Evolutionary conservation across 2,329 filamentous ascomycete species (phyloP).

Genomic region (Neurospora sp.): DNA sequence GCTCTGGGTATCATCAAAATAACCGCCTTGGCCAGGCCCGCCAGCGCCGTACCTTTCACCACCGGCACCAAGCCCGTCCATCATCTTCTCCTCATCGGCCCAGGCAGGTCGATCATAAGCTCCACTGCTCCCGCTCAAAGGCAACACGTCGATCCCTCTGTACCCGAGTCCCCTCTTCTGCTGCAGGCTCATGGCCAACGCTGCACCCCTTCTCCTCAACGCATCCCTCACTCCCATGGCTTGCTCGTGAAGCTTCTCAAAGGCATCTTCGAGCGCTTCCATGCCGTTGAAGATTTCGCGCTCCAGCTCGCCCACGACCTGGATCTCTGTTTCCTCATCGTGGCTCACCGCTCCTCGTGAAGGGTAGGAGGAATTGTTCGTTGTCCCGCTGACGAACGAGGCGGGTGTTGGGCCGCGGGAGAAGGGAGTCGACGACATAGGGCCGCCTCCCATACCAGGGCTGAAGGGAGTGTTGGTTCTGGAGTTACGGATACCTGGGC

Average conservation of each 20-base stretch:
- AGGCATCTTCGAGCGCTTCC: constrained; percentile 89
- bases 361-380: constrained; percentile 37
- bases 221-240: constrained; percentile 72
- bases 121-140: constrained; percentile 37
- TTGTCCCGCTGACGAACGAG: constrained; percentile 43
- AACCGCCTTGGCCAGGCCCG: background rate
- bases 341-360: constrained; percentile 60
- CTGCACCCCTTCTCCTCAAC: constrained; percentile 73
- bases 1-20: constrained; percentile 36
- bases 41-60: background rate
- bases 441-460: constrained; percentile 5
- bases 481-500: constrained; percentile 32
- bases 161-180: constrained; percentile 34
- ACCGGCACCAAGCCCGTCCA: constrained; percentile 21
- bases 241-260: constrained; percentile 79
- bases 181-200: constrained; percentile 56
- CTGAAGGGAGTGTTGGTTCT: constrained; percentile 44
- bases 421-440: constrained; percentile 14
- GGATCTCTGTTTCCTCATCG: constrained; percentile 90
- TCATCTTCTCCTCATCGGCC: constrained; percentile 29
- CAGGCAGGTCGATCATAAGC: constrained; percentile 37
- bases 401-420: constrained; percentile 33
- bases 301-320: constrained; percentile 81
- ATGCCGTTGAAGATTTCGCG: constrained; percentile 88
- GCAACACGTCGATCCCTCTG: constrained; percentile 43